Base-by-base conservation (phyloP, 1,284 basidiomycete species). In the Ceratorhiza oryzae-sativae region DNA sequence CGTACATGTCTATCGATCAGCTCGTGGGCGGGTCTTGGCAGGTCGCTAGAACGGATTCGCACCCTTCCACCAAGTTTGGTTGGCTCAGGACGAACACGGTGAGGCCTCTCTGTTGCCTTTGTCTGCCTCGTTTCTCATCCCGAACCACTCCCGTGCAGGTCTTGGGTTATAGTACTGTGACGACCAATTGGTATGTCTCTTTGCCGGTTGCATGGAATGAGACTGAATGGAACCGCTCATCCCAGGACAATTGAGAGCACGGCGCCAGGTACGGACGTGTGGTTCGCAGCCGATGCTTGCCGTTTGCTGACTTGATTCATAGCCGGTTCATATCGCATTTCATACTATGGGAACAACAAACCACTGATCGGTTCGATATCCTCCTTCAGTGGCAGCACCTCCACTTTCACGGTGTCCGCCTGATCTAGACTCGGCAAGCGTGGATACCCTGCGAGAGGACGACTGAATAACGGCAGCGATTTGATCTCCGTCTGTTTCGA, bases 301-400 rank as follows among this genome's bases (percentile, higher is more conserved):
- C 20, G 27, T 5, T n/a, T 45, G 15, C 59, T 62, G 20, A 62
- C 41, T 27, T 8, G 23, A 20, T 20, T 67, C 58, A 0, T 62
- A 61, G 72, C 75, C 39, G 80, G 80, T 0, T 71, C 76, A 10
- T 94, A 94, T 79, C 87, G 90, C 32, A 79, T 94, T 41, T 81
- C 80, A 51, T 94, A 93, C 79, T 87, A 86, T 73, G 92, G 91
- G 8, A 90, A 93, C 79, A 84, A 86, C n/a, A 94, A 93, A 80
- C 82, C 87, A 9, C 27, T 62, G 60, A 81, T 87, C 51, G 89
- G 90, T 2, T 78, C 81, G 45, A 88, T 91, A 73, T 82, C 81
- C 13, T 77, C 88, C 0, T 92, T 92, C 79, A 84, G 83, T 25
- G 88, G 88, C 15, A 81, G 80, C 18, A 90, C 90, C 1, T 85